A percentile compares a stretch with the other conserved stretches of the same genome.
phyloP scores from a whole-genome alignment of 345 rosid genomes.

The Noccaea caerulescens region DNA sequence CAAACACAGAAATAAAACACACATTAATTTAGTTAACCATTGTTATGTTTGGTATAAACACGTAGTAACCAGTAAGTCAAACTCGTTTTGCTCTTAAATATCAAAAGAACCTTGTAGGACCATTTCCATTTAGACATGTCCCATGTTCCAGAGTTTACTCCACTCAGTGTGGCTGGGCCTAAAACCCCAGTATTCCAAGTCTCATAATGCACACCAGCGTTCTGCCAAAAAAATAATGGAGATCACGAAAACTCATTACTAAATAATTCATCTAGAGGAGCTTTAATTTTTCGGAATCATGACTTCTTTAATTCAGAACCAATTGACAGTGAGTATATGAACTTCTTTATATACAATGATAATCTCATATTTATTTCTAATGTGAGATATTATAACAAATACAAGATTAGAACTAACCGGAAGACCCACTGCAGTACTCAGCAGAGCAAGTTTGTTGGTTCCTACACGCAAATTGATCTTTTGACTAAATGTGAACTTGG shows the following conservation, averaged over 20 bases:
- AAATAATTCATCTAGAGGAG: no score
- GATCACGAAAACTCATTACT: not conserved
- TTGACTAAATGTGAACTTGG: constrained; percentile 62
- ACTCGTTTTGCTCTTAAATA: not conserved
- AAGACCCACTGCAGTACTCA: constrained; percentile 83
- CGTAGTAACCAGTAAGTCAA: constrained; percentile 1
- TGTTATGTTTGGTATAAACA: constrained; percentile 1
- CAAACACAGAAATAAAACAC: constrained; percentile 13
- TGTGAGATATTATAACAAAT: no score
- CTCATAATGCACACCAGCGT: constrained; percentile 76
- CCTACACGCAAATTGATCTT: constrained; percentile 71
- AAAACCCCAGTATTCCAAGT: constrained; percentile 66
- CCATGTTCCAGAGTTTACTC: constrained; percentile 64
- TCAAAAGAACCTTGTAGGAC: constrained; percentile 69
- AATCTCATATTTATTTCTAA: no score
- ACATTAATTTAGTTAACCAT: not conserved
- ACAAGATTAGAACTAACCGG: constrained; percentile 57
- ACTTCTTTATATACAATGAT: no score
- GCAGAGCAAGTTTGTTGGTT: constrained; percentile 68
- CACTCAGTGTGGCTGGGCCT: constrained; percentile 68
- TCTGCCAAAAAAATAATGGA: constrained; percentile 45
- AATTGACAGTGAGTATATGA: no score
- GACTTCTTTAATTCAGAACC: no score
- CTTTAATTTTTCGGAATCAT: no score
- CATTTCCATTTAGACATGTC: constrained; percentile 83